Conservation (phyloP, 441 rosid genomes). For the Aquilaria agallochum region DNA sequence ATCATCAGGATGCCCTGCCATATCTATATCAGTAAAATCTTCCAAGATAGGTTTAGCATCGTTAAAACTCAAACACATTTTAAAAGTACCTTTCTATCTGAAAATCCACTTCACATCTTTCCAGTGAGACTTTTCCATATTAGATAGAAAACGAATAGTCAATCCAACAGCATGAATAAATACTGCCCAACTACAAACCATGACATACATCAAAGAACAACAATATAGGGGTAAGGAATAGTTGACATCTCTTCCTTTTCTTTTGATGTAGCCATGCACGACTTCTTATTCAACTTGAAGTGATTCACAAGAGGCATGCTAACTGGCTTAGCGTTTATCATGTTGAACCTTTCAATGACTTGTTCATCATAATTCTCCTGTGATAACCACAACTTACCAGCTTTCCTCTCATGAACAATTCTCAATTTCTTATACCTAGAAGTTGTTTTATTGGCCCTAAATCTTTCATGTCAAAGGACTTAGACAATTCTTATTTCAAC, state of each 20-base stretch:
- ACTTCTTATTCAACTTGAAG: background rate
- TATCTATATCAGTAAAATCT: too few relatives aligned
- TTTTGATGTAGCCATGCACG: background rate
- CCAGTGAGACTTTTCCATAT: background rate
- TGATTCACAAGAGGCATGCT: too few relatives aligned
- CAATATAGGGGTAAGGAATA: background rate
- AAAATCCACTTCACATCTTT: constrained; percentile 11
- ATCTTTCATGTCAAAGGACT: too few relatives aligned
- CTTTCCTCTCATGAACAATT: background rate
- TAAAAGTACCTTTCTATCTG: background rate
- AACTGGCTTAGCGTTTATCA: too few relatives aligned
- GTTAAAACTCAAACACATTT: too few relatives aligned
- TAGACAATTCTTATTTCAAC: too few relatives aligned
- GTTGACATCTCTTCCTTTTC: background rate
- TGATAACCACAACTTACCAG: background rate
- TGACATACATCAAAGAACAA: background rate
- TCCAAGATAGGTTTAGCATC: too few relatives aligned
- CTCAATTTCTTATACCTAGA: too few relatives aligned
- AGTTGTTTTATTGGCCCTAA: too few relatives aligned
- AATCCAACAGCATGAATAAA: background rate
- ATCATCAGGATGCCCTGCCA: background rate
- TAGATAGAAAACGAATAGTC: background rate
- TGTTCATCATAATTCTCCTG: too few relatives aligned
- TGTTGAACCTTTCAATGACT: too few relatives aligned
- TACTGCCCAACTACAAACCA: background rate